A percentile compares a stretch with the other conserved stretches of the same genome.
phyloP scores from a whole-genome alignment of 1,284 basidiomycete species.

The Rhodotorula sp. region DNA sequence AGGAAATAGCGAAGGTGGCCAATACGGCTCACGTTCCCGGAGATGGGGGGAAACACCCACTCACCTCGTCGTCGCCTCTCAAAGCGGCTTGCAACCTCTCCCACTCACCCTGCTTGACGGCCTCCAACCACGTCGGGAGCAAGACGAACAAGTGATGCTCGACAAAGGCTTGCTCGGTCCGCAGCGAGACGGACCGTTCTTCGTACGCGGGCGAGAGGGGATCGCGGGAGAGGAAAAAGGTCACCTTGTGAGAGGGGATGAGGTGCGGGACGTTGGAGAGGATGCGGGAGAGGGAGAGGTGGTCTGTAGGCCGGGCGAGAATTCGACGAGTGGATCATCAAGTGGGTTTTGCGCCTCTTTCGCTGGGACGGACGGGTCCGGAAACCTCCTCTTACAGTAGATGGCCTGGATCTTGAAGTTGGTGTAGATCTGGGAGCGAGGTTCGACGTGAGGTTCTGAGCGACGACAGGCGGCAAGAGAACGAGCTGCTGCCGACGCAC shows the following conservation, averaged over 20 bases:
- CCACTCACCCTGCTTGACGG: constrained; percentile 12
- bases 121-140: constrained; percentile 24
- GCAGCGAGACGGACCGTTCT: constrained; percentile 14
- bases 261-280: constrained; percentile 17
- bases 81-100: constrained; percentile 7
- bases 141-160: constrained; percentile 31
- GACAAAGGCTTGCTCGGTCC: constrained; percentile 22
- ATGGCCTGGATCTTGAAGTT: constrained; percentile 30
- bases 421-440: constrained; percentile 22
- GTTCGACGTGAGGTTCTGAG: constrained; percentile 1
- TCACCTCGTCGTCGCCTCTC: not conserved
- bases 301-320: constrained; percentile 1
- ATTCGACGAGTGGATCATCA: not conserved
- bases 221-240: constrained; percentile 27
- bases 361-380: too few relatives aligned
- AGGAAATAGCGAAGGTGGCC: too few relatives aligned
- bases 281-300: constrained; percentile 22
- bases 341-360: too few relatives aligned
- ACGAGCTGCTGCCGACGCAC: not conserved
- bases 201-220: constrained; percentile 12
- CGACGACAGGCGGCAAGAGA: too few relatives aligned
- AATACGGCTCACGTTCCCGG: too few relatives aligned
- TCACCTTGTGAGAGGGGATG: constrained; percentile 22
- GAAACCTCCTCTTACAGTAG: constrained; percentile 9
- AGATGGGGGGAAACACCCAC: too few relatives aligned